A percentile compares a stretch with the other conserved stretches of the same genome.
These are phyloP conservation scores for Prunus campanulata DNA, from an alignment of 306 rosid genomes.

Conservation along the genomic window DNA sequence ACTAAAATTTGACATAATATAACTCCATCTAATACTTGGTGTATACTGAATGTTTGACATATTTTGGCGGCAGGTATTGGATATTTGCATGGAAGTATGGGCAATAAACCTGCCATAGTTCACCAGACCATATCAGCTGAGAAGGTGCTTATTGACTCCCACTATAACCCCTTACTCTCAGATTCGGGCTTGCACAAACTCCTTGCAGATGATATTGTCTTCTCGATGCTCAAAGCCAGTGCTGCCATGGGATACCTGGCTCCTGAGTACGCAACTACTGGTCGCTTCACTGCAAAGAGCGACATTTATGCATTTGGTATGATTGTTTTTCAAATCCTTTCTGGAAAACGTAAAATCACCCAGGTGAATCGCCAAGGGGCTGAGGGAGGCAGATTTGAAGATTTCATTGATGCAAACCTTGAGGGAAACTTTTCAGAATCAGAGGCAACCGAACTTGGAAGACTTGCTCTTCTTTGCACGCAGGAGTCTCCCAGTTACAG, in stretches of 20 bases:
- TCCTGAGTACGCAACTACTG: conserved; percentile 71
- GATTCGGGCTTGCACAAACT: conserved; percentile 85
- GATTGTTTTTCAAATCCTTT: conserved; percentile 68
- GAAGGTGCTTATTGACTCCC: conserved; percentile 59
- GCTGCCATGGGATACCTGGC: conserved; percentile 90
- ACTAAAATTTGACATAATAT: background rate
- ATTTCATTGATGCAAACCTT: conserved; percentile 59
- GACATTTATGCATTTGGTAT: conserved; percentile 85
- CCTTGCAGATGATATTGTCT: conserved; percentile 77
- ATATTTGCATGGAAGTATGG: conserved; percentile 59
- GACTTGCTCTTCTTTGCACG: conserved; percentile 63
- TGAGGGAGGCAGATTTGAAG: conserved; percentile 38
- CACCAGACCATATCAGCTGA: conserved; percentile 83
- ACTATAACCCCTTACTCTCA: conserved; percentile 54
- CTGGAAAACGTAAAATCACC: conserved; percentile 55
- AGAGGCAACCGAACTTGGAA: conserved; percentile 61
- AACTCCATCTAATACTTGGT: background rate
- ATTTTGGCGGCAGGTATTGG: conserved; percentile 52
- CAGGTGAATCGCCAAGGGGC: conserved; percentile 35
- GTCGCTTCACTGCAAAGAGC: conserved; percentile 68
- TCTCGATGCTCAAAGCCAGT: conserved; percentile 71
- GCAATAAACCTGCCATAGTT: conserved; percentile 42
- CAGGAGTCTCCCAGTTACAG: conserved; percentile 57
- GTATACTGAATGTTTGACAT: conserved; percentile 1
- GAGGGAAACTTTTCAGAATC: conserved; percentile 58